Evolutionary conservation across 1,284 basidiomycete genomes (phyloP), one percentile per base, ranked within the genome.

Genomic region (Inonotus obliquus): DNA sequence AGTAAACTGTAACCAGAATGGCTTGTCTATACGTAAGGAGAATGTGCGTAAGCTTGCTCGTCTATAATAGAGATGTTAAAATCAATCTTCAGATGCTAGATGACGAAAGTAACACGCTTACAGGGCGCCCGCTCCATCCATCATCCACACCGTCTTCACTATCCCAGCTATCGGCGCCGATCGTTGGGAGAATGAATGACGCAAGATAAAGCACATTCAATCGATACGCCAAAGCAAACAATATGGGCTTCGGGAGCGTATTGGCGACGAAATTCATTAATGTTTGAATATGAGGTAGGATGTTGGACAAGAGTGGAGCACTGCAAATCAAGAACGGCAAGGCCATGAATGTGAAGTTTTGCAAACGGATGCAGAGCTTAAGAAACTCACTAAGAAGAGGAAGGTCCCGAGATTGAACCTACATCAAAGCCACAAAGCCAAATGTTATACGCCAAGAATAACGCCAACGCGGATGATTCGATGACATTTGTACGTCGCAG

Each of bases 401-500:
- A 82, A 7, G 86, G 81, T 69, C 88, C 85, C 19, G 83, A 83
- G 66, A 84, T 83, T 1, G 86, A 83, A 56, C 82, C 80, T 66
- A 84, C 82, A 70, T 89, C 87, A 64, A 89, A 84, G 11, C 89
- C 89, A 69, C 89, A 91, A 44, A 92, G 77, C 89, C 89, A 92
- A 48, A 92, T 81, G 66, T 91, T 92, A 72, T 91, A 95, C 14
- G 92, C 91, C 38, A 96, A 82, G 71, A 94, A 92, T 48, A 95
- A 78, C 2, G 92, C 88, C 47, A 96, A 83, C 49, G 91, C 86
- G 14, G 89, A 87, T 2, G 94, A 94, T 73, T 98, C 95, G 62
- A 98, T 89, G 47, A 96, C 91, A 68, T 96, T 97, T 52, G 95
- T 97, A 56, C 93, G 82, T 60, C 93, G 84, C 63, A 95, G 74